phyloP scores from a whole-genome alignment of 78 protist species.

The Planoprotostelium fungivorum region DNA sequence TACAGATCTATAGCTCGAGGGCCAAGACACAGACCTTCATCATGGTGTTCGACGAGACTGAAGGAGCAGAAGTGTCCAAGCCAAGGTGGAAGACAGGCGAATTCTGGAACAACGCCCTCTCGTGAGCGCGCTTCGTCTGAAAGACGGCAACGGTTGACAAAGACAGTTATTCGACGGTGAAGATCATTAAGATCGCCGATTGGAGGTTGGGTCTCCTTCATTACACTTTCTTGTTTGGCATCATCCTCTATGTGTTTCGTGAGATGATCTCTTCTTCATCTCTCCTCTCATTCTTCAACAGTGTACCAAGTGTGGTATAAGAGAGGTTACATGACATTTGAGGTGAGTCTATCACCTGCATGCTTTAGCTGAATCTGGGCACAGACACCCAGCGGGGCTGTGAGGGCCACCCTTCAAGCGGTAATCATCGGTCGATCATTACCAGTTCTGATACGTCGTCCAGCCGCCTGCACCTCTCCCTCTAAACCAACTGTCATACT shows the following conservation, averaged over 20 bases:
- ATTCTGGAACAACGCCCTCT: too few relatives aligned
- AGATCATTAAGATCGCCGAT: constrained; percentile 48
- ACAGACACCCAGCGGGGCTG: background rate
- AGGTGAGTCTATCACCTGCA: too few relatives aligned
- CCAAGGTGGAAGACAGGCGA: too few relatives aligned
- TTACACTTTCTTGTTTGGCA: constrained; percentile 19
- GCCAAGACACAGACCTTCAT: too few relatives aligned
- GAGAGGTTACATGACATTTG: background rate
- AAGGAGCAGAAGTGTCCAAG: too few relatives aligned
- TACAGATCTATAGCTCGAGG: too few relatives aligned
- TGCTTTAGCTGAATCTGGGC: background rate
- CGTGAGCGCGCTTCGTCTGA: too few relatives aligned
- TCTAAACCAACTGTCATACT: background rate
- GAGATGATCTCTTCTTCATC: too few relatives aligned
- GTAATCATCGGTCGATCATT: background rate
- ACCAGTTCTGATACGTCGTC: background rate
- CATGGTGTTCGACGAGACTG: too few relatives aligned
- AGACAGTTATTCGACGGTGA: constrained; percentile 20
- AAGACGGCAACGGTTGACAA: too few relatives aligned
- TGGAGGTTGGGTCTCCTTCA: constrained; percentile 43
- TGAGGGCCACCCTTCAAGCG: background rate
- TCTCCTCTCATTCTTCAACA: background rate
- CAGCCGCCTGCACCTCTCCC: background rate
- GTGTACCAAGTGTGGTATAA: background rate
- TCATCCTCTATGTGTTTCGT: constrained; percentile 27